These are phyloP conservation scores for Globisporangium radiosum DNA, from an alignment of 352 stramenopile species.

Conservation along the genomic window DNA sequence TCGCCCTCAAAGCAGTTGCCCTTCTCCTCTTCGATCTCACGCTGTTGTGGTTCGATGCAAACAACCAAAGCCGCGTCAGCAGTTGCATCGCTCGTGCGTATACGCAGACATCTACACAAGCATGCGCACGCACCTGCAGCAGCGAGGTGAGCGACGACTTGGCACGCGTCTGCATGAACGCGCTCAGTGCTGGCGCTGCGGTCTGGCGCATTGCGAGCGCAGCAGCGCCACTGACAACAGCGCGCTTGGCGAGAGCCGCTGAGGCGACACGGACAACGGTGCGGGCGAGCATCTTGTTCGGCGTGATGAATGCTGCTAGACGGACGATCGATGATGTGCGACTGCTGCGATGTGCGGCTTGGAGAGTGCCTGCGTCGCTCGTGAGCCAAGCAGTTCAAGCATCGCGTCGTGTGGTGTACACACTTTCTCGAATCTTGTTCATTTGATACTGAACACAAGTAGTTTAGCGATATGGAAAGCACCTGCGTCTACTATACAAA, in stretches of 20 bases:
- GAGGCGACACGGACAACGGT: conserved; percentile 27
- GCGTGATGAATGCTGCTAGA: too few relatives aligned
- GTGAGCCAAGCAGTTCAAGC: not conserved
- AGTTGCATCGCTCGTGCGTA: not conserved
- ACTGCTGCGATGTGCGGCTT: too few relatives aligned
- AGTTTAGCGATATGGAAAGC: too few relatives aligned
- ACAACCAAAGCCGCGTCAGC: too few relatives aligned
- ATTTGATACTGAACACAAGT: not conserved
- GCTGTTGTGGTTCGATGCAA: conserved; percentile 15
- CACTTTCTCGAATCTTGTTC: conserved; percentile 8
- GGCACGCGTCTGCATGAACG: conserved; percentile 41
- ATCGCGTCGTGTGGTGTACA: not conserved
- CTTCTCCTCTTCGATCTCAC: conserved; percentile 78
- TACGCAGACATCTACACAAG: not conserved
- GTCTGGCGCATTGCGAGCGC: conserved; percentile 12
- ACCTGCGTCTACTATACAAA: not conserved
- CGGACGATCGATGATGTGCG: too few relatives aligned
- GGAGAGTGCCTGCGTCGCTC: conserved; percentile 1
- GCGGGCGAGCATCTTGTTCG: conserved; percentile 31
- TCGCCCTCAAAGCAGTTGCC: conserved; percentile 76
- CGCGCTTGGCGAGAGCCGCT: conserved; percentile 19
- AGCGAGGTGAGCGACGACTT: conserved; percentile 45
- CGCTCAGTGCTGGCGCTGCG: conserved; percentile 11
- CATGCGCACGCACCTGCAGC: conserved; percentile 20
- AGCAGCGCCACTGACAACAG: conserved; percentile 9